Evolutionary conservation across 2,329 filamentous ascomycete species (phyloP).

Genomic region (Coniosporium tulheliwenetii): DNA sequence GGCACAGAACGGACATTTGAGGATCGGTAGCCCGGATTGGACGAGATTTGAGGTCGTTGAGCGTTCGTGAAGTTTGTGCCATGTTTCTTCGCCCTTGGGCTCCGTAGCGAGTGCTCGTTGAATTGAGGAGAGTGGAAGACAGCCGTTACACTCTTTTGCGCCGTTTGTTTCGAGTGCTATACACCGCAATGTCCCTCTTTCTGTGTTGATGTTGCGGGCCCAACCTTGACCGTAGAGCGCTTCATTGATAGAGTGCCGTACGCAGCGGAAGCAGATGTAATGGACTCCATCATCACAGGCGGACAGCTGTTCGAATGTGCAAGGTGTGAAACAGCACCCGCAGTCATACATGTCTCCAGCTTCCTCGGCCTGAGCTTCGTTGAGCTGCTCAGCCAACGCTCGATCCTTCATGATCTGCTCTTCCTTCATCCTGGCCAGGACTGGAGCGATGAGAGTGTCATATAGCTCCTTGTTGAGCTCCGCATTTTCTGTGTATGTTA

Average conservation of each 20-base stretch:
- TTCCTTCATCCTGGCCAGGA: slow-evolving; percentile 20
- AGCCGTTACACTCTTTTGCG: slow-evolving; percentile 48
- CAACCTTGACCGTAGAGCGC: slow-evolving; percentile 89
- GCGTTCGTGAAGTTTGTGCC: slow-evolving; percentile 63
- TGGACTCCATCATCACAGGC: slow-evolving; percentile 55
- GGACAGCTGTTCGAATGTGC: slow-evolving; percentile 57
- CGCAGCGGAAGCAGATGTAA: slow-evolving; percentile 67
- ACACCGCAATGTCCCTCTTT: slow-evolving; percentile 62
- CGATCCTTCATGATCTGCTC: slow-evolving; percentile 24
- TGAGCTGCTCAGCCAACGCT: slow-evolving; percentile 26
- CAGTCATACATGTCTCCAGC: slow-evolving; percentile 46
- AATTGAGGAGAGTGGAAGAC: slow-evolving; percentile 53
- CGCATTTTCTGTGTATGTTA: slow-evolving; percentile 49
- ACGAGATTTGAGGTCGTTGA: slow-evolving; percentile 62
- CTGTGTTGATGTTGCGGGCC: slow-evolving; percentile 60
- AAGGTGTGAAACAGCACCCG: slow-evolving; percentile 60
- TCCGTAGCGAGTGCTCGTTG: slow-evolving; percentile 56
- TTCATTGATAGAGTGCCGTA: slow-evolving; percentile 68
- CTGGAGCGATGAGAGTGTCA: slow-evolving; percentile 25
- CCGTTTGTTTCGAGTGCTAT: slow-evolving; percentile 52
- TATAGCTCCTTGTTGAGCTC: slow-evolving; percentile 36
- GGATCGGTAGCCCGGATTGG: slow-evolving; percentile 56
- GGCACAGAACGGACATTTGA: slow-evolving; percentile 78
- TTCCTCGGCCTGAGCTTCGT: slow-evolving; percentile 32
- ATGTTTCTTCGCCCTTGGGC: slow-evolving; percentile 53